Base-by-base conservation (phyloP, 768 basidiomycete genomes). In the Xerocomus spinulosus region DNA sequence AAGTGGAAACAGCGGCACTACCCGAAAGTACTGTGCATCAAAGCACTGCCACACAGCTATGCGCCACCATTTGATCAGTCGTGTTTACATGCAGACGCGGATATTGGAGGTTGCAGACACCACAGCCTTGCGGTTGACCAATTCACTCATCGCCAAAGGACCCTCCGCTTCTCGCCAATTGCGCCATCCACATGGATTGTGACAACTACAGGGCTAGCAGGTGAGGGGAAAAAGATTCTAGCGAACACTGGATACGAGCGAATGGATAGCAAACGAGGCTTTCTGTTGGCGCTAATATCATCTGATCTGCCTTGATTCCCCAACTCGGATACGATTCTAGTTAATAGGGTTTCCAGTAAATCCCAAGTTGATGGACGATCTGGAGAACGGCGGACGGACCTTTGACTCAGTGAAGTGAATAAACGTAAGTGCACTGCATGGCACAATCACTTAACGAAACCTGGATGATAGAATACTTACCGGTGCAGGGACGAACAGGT, bases 351-450 rank as follows among this genome's bases (percentile, higher is more conserved):
- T 85, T 83, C 9, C 26, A 87, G 69, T 3, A 85, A 80, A 3
- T 85, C 85, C 3, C 80, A 82, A 80, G 78, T 34, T 66, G 64
- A 20, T 60, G 60, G 0, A 82, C 86, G 32, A 88, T 70, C 6
- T 85, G 84, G 44, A 3, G 15, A 23, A 21, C 9, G 4, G 10
- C 4, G 3, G 7, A 26, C 26, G 26, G 26, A 28, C 6, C 26
- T 28, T 26, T 38, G 7, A 30, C 3, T 38, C 30, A 5, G 25
- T 23, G 34, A 7, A n/a, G n/a, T n/a, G 34, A 24, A 59, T 79
- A 21, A 48, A 85, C 83, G 72, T 76, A 35, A 92, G 71, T 17
- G 78, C 66, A 46, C 83, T 81, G 67, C 90, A 90, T 1, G 81
- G 86, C 62, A 89, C 87, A 35, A 80, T 79, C 20, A 80, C 73